A percentile compares a stretch with the other conserved stretches of the same genome.
Evolutionary conservation across 306 rosid species (phyloP).

Genomic region (Cucumis melo): DNA sequence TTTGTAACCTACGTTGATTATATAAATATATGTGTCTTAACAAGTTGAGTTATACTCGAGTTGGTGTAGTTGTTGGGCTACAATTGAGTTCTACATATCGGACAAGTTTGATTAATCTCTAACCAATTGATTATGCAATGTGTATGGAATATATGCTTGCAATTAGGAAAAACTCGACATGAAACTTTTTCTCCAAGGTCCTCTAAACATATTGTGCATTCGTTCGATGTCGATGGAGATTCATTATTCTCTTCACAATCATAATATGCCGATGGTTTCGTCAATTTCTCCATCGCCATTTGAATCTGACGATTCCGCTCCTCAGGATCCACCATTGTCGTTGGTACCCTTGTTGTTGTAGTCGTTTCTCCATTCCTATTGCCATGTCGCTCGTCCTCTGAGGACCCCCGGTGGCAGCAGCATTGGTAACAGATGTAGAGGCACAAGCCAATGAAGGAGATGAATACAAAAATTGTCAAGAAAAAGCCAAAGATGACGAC

Average conservation of each 20-base stretch:
- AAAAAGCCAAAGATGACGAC: slow-evolving; percentile 2
- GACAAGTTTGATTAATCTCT: slow-evolving; percentile 29
- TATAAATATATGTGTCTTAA: no score
- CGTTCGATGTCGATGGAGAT: not conserved
- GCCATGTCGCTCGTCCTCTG: not conserved
- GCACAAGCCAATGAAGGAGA: not conserved
- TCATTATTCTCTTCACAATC: not conserved
- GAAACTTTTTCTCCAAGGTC: slow-evolving; percentile 20
- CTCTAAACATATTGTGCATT: slow-evolving; percentile 43
- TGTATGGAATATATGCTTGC: slow-evolving; percentile 37
- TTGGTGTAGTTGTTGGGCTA: not conserved
- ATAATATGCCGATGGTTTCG: not conserved
- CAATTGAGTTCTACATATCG: slow-evolving; percentile 31
- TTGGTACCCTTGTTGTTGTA: not conserved
- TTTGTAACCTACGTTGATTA: no score
- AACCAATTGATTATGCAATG: slow-evolving; percentile 35
- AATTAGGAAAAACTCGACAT: slow-evolving; percentile 24
- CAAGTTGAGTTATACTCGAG: not conserved
- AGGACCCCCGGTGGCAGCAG: not conserved
- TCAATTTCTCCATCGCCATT: slow-evolving; percentile 12
- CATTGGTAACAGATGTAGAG: slow-evolving; percentile 2
- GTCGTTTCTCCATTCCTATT: not conserved
- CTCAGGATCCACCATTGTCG: not conserved
- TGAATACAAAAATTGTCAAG: slow-evolving; percentile 3
- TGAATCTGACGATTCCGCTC: not conserved